Conservation (phyloP, 108 stramenopile species). For the Stephanodiscus triporus region DNA sequence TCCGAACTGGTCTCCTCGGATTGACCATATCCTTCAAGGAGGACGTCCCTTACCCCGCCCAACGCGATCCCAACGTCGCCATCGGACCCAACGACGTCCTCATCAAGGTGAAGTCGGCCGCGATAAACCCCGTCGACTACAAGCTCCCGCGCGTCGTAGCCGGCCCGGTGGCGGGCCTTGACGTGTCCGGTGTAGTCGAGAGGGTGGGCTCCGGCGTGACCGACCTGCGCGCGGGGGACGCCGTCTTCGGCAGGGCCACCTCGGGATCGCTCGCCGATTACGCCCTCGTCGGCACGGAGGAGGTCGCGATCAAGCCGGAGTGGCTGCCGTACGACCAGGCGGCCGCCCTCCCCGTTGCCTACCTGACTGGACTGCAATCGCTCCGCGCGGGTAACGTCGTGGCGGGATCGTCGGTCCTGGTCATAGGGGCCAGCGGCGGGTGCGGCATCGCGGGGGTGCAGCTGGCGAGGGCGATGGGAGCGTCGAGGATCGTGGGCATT, state of each 20-base stretch:
- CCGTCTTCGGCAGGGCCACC: constrained; percentile 38
- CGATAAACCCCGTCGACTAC: constrained; percentile 66
- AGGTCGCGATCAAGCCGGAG: constrained; percentile 43
- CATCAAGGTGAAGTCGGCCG: constrained; percentile 53
- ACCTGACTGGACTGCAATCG: constrained; percentile 40
- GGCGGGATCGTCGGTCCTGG: constrained; percentile 38
- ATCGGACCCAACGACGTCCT: constrained; percentile 42
- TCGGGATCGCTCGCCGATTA: constrained; percentile 47
- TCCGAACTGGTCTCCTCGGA: constrained; percentile 46
- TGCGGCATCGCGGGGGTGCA: constrained; percentile 56
- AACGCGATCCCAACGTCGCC: neutral
- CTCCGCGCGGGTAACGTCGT: constrained; percentile 33
- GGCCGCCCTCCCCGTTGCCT: constrained; percentile 40
- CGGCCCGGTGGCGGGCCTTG: constrained; percentile 37
- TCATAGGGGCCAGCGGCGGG: constrained; percentile 58
- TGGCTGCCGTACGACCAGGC: constrained; percentile 33
- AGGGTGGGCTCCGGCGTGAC: constrained; percentile 36
- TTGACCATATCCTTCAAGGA: constrained; percentile 35
- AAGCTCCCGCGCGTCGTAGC: constrained; percentile 35
- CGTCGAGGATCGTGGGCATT: constrained; percentile 49
- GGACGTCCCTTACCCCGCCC: constrained; percentile 21
- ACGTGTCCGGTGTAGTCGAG: constrained; percentile 43
- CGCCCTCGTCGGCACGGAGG: constrained; percentile 8
- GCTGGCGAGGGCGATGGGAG: constrained; percentile 44
- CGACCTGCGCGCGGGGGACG: constrained; percentile 32